Conservation (phyloP, 2,329 filamentous ascomycete genomes). For the Cryphonectria parasitica region DNA sequence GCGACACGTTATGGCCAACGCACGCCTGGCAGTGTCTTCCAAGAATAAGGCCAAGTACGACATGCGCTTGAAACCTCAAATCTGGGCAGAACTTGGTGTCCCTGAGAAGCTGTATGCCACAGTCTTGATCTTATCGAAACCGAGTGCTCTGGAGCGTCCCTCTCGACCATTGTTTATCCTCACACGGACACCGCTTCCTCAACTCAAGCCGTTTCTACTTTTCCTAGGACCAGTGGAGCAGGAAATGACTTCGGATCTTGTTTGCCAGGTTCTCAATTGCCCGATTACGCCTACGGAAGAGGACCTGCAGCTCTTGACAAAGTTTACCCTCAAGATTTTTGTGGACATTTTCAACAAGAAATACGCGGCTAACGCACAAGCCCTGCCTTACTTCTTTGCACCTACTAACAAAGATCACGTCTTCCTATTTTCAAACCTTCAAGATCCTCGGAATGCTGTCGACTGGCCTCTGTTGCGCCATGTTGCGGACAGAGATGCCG, state of each 20-base stretch:
- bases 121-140: conserved; percentile 61
- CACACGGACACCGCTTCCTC: conserved; percentile 67
- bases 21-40: conserved; percentile 76
- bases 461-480: conserved; percentile 64
- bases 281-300: conserved; percentile 49
- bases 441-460: conserved; percentile 45
- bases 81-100: conserved; percentile 63
- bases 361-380: conserved; percentile 65
- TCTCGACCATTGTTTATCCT: conserved; percentile 72
- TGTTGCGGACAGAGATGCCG: conserved; percentile 40
- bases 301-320: conserved; percentile 60
- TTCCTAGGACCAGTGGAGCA: conserved; percentile 59
- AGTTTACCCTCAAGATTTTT: conserved; percentile 78
- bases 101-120: conserved; percentile 64
- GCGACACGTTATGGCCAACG: conserved; percentile 80
- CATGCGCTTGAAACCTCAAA: conserved; percentile 77
- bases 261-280: conserved; percentile 48
- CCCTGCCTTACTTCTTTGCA: conserved; percentile 83
- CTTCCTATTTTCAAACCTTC: conserved; percentile 32
- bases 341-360: conserved; percentile 87
- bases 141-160: conserved; percentile 58
- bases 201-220: conserved; percentile 69
- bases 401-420: conserved; percentile 50
- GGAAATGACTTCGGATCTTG: conserved; percentile 61
- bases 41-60: conserved; percentile 75